Base-by-base conservation (phyloP, 768 basidiomycete genomes). In the Boletus sp. region DNA sequence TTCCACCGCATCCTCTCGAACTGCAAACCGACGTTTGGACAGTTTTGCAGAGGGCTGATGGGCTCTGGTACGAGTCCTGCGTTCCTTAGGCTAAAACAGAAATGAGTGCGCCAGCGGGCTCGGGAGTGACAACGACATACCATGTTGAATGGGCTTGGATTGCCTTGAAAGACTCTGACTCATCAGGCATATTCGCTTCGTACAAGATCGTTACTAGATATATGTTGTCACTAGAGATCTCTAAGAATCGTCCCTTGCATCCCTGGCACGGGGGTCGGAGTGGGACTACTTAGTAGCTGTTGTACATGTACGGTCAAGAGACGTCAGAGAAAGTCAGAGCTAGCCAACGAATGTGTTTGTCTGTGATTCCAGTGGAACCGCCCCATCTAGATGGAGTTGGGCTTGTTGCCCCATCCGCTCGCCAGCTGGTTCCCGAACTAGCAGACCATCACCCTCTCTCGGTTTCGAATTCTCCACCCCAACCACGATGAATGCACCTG, bases 401-500 rank as follows among this genome's bases (percentile, higher is more conserved):
- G 49, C 40, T 40, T 35, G 54, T 29, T 44, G 57, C 2, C 33
- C 40, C 7, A 35, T 40, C 14, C 27, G 43, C 17, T 64, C 57
- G 13, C 43, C 52, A 11, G 39, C 45, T 7, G 38, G 27, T 21
- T 56, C 52, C 19, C 32, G 51, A 37, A 21, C 42, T n/a, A 47
- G 47, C n/a, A 57, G 27, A 33, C 46, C 38, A 30, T 47, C 47
- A 29, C 50, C 48, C 50, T 74, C 79, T 60, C 72, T 76, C 7
- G 76, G 72, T 70, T 78, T 58, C 40, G 70, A 68, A 68, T 81
- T 76, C 61, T 82, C 78, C 37, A 82, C 53, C 8, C 90, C 92
- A 51, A 93, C 80, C 34, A 80, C 77, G n/a, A 88, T 76, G 64
- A 97, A 97, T 57, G 84, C 86, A 19, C 79, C 65, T 9, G 95